Evolutionary conservation across 2,329 filamentous ascomycete genomes (phyloP), one percentile per base, ranked within the genome.

Genomic region (Exophiala xenobiotica): DNA sequence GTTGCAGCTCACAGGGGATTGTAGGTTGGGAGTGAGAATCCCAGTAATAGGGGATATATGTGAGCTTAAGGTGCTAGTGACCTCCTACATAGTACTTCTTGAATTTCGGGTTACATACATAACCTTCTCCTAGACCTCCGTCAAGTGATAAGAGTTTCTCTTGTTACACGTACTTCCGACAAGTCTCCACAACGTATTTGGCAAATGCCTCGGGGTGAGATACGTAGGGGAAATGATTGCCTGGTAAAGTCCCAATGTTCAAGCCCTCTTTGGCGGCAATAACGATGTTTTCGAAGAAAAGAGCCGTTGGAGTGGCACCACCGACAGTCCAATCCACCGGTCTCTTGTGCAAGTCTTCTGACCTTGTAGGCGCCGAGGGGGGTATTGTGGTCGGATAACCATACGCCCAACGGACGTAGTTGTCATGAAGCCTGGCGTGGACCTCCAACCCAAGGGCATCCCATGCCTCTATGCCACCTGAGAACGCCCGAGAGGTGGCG

Each of bases 311-410:
- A 23, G 44, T 42, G 6, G 26, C 11, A 6, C 23, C 50, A 12
- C 50, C 50, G 7, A 53, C 45, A 20, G 50, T 53, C 50, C 50
- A 53, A n/a, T 48, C 44, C 12, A 53, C 37, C 12, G 50, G 50
- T 8, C 12, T n/a, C 20, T 49, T 49, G 18, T 24, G 44, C n/a
- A 53, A 27, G 29, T 42, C 39, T 27, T 53, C 50, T 2, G 14
- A 23, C 5, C 19, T 31, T 4, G 9, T 20, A 8, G 44, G 37
- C 11, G 44, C 18, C 1, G 50, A 48, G 23, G 5, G 27, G 4
- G 50, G 44, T 26, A 49, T 44, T n/a, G 19, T 38, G 12, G 5
- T 18, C 2, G 39, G 44, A 44, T 53, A 53, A 5, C 50, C 50
- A 16, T 26, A 16, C 4, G 50, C 45, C 50, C 50, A 53, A 7